These are phyloP conservation scores for Vaccinium macrocarpon DNA, from an alignment of 148 eudicot genomes.

Conservation along the genomic window DNA sequence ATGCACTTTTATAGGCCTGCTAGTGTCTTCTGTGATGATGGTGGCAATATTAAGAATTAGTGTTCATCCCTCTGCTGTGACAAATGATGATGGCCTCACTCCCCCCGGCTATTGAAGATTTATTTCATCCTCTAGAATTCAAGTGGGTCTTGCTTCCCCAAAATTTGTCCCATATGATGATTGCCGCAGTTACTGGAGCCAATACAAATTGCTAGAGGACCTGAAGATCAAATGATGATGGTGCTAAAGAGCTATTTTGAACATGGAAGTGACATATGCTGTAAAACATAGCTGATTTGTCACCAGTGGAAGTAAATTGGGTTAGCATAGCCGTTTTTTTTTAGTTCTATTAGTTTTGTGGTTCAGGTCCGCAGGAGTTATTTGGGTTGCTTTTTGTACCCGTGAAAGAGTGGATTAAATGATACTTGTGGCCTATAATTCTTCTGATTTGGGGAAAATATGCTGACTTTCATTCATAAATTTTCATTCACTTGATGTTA, in stretches of 20 bases:
- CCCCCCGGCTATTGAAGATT: background rate
- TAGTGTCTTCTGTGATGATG: background rate
- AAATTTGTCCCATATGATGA: background rate
- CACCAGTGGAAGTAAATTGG: background rate
- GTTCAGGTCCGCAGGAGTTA: background rate
- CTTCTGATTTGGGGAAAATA: background rate
- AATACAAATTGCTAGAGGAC: background rate
- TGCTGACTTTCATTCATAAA: background rate
- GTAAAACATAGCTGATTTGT: background rate
- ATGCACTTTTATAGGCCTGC: background rate
- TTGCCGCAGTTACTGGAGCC: background rate
- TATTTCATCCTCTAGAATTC: background rate
- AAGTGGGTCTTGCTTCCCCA: background rate
- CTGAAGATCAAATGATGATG: background rate
- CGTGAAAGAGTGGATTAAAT: background rate
- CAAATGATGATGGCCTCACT: background rate
- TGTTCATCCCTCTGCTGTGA: background rate
- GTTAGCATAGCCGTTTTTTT: background rate
- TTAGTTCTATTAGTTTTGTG: background rate
- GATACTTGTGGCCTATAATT: background rate
- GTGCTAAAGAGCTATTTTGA: background rate
- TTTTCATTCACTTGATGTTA: background rate
- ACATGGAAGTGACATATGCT: background rate
- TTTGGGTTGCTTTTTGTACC: background rate
- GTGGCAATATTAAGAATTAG: background rate